These are phyloP conservation scores for Sugiyamaella pinicola DNA, from an alignment of 1,139 yeast species.

Conservation along the genomic window DNA sequence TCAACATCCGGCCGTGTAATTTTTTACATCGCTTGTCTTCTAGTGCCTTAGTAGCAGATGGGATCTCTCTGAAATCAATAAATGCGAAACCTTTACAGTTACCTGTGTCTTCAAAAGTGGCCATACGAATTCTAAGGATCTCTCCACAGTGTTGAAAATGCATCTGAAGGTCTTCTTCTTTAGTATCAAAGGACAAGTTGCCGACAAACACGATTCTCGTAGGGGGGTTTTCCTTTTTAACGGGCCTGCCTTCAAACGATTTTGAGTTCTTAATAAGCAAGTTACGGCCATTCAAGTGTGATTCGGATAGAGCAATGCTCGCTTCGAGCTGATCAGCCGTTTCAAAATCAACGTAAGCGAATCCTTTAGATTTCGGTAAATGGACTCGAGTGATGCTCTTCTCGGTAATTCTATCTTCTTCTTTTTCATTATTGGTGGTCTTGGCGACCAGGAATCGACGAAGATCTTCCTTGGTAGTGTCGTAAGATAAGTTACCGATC, in stretches of 20 bases:
- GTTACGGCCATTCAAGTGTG: slow-evolving; percentile 77
- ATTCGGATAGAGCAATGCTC: slow-evolving; percentile 70
- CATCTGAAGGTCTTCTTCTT: slow-evolving; percentile 71
- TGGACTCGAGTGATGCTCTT: slow-evolving; percentile 47
- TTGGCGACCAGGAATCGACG: slow-evolving; percentile 64
- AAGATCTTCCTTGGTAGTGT: slow-evolving; percentile 76
- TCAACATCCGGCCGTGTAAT: slow-evolving; percentile 70
- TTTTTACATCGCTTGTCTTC: slow-evolving; percentile 69
- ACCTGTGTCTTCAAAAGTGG: slow-evolving; percentile 93
- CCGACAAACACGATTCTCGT: slow-evolving; percentile 90
- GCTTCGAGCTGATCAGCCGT: slow-evolving; percentile 62
- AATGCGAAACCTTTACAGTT: slow-evolving; percentile 97
- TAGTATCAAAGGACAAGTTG: slow-evolving; percentile 90
- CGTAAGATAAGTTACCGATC: slow-evolving; percentile 91
- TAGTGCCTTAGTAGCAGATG: slow-evolving; percentile 81
- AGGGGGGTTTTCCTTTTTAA: slow-evolving; percentile 67
- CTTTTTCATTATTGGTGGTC: slow-evolving; percentile 41
- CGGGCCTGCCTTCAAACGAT: slow-evolving; percentile 82
- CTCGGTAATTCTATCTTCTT: slow-evolving; percentile 45
- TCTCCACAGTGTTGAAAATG: slow-evolving; percentile 83
- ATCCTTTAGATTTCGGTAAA: slow-evolving; percentile 67
- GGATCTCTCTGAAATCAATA: slow-evolving; percentile 77
- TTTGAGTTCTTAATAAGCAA: slow-evolving; percentile 78
- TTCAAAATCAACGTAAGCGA: slow-evolving; percentile 87
- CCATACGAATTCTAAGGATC: slow-evolving; percentile 83